phyloP scores from a whole-genome alignment of 2,329 filamentous ascomycete genomes.

The Diplodia corticola region DNA sequence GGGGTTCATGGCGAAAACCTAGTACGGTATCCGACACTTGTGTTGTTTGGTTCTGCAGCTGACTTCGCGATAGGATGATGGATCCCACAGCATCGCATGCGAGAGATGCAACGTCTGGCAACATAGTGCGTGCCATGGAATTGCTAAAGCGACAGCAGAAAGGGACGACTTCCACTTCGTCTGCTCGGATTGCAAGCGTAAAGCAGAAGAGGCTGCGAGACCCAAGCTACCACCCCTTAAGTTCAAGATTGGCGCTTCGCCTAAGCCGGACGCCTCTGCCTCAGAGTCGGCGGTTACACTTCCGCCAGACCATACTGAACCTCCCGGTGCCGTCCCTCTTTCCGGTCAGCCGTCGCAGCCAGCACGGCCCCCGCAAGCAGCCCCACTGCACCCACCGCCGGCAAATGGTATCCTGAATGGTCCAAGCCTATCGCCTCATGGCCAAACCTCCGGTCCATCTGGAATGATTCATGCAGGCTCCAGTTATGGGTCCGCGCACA shows the following conservation, averaged over 20 bases:
- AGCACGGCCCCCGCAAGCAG: conserved; percentile 12
- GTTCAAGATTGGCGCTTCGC: conserved; percentile 55
- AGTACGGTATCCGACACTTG: conserved; percentile 39
- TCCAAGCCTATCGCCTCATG: conserved; percentile 47
- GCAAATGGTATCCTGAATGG: conserved; percentile 42
- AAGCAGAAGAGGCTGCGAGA: conserved; percentile 59
- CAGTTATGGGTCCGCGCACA: conserved; percentile 9
- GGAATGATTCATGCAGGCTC: conserved; percentile 2
- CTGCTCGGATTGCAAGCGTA: conserved; percentile 72
- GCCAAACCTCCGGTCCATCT: conserved; percentile 45
- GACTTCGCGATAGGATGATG: conserved; percentile 66
- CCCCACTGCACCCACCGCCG: conserved; percentile 26
- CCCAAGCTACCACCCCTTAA: conserved; percentile 65
- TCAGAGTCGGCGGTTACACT: conserved; percentile 24
- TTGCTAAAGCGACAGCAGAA: conserved; percentile 77
- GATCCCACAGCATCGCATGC: conserved; percentile 89
- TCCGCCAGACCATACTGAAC: conserved; percentile 30
- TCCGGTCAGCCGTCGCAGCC: background rate
- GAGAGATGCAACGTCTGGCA: conserved; percentile 96
- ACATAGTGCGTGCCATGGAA: conserved; percentile 87
- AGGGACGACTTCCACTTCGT: conserved; percentile 84
- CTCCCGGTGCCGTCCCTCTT: background rate
- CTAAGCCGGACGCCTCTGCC: conserved; percentile 29
- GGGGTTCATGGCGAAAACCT: conserved; percentile 83
- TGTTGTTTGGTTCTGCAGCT: conserved; percentile 26